Percentiles rank a stretch among this genome's conserved stretches.
These are phyloP conservation scores for Notholithocarpus densiflorus DNA, from an alignment of 306 rosid species.

Conservation along the genomic window DNA sequence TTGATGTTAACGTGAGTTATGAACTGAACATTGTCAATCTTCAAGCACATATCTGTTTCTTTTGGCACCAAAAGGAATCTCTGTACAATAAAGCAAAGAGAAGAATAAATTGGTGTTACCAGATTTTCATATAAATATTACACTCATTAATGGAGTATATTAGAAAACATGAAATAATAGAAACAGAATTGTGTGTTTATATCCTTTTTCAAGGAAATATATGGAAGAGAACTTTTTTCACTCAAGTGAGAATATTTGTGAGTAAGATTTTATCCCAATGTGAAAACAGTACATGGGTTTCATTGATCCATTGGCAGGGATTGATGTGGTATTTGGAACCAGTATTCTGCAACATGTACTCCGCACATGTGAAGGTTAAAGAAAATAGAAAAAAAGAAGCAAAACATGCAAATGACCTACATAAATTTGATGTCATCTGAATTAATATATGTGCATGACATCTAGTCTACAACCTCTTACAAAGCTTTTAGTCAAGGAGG, in stretches of 20 bases:
- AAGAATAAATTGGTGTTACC: not conserved
- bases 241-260: constrained; percentile 94
- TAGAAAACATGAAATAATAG: not conserved
- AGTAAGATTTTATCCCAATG: constrained; percentile 86
- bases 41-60: constrained; percentile 77
- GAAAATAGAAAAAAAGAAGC: not conserved
- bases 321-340: constrained; percentile 79
- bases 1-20: too few relatives aligned
- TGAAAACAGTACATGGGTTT: constrained; percentile 82
- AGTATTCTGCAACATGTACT: constrained; percentile 80
- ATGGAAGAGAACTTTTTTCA: not conserved
- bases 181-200: not conserved
- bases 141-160: not conserved
- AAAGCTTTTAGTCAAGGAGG: too few relatives aligned
- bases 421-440: too few relatives aligned
- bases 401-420: not conserved
- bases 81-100: constrained; percentile 36
- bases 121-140: not conserved
- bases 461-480: too few relatives aligned
- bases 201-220: constrained; percentile 3
- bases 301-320: constrained; percentile 55
- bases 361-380: not conserved
- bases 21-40: constrained; percentile 40
- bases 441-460: too few relatives aligned
- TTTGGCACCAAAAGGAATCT: constrained; percentile 90